These are phyloP conservation scores for Nakazawaea siamensis DNA, from an alignment of 805 yeast genomes.

Conservation along the genomic window DNA sequence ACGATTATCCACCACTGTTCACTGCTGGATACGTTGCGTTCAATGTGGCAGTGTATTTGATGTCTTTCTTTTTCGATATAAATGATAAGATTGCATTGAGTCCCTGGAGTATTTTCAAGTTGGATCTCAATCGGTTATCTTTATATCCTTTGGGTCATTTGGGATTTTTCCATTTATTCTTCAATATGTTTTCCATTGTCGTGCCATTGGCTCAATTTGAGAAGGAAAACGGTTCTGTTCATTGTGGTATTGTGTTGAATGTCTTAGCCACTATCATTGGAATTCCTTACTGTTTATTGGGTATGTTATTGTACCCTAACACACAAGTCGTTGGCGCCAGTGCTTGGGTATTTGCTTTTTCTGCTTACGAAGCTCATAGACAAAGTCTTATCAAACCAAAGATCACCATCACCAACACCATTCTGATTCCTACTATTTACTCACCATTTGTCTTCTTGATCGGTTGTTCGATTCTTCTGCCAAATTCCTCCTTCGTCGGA, in stretches of 20 bases:
- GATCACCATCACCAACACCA: conserved; percentile 23
- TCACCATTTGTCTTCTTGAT: conserved; percentile 49
- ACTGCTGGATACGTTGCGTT: conserved; percentile 55
- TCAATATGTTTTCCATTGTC: conserved; percentile 50
- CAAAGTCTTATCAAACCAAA: conserved; percentile 25
- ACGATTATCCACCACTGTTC: conserved; percentile 45
- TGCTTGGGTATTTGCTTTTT: conserved; percentile 65
- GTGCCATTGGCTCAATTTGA: conserved; percentile 63
- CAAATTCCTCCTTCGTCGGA: conserved; percentile 66
- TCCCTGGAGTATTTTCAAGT: conserved; percentile 44
- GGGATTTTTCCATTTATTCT: conserved; percentile 49
- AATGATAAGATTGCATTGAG: conserved; percentile 37
- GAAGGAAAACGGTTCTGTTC: conserved; percentile 69
- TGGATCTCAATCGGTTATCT: conserved; percentile 48
- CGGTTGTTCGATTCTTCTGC: conserved; percentile 42
- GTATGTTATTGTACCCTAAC: conserved; percentile 40
- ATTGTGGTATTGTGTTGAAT: conserved; percentile 76
- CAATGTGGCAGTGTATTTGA: conserved; percentile 34
- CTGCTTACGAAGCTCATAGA: conserved; percentile 49
- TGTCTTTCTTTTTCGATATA: conserved; percentile 22
- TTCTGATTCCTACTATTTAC: conserved; percentile 48
- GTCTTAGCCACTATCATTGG: conserved; percentile 64
- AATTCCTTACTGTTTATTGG: conserved; percentile 47
- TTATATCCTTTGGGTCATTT: conserved; percentile 67
- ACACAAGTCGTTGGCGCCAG: conserved; percentile 59